Evolutionary conservation across 2,329 filamentous ascomycete species (phyloP).

Genomic region (Aspergillus fumigatus): DNA sequence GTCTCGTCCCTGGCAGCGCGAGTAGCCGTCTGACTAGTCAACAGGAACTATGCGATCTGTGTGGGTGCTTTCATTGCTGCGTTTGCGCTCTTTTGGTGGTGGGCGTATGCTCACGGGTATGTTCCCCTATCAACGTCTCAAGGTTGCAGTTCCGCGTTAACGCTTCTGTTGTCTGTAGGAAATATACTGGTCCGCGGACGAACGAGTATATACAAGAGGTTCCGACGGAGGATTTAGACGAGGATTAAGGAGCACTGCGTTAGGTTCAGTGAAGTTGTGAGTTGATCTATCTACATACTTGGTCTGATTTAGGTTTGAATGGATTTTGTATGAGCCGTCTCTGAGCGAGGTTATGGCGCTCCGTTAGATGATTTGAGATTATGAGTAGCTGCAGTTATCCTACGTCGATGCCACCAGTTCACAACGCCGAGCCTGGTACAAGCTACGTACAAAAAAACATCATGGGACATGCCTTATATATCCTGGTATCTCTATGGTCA

Average conservation of each 20-base stretch:
- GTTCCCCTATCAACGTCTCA: constrained; percentile 15
- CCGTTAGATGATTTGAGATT: background rate
- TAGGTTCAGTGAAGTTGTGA: background rate
- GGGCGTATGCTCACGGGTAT: constrained; percentile 37
- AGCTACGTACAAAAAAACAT: background rate
- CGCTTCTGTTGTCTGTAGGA: constrained; percentile 33
- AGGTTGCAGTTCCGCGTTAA: constrained; percentile 1
- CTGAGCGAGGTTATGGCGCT: background rate
- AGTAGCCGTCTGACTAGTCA: background rate
- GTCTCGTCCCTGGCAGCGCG: background rate
- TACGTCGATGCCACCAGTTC: background rate
- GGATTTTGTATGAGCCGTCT: background rate
- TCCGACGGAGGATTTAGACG: constrained; percentile 26
- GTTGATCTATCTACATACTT: background rate
- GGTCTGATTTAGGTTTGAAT: background rate
- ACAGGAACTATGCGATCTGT: constrained; percentile 47
- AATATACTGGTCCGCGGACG: constrained; percentile 57
- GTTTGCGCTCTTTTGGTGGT: constrained; percentile 51
- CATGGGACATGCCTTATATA: background rate
- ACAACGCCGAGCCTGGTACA: background rate
- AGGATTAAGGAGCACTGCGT: constrained; percentile 15
- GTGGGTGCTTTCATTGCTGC: constrained; percentile 44
- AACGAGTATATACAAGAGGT: constrained; percentile 44
- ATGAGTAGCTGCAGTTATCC: background rate
- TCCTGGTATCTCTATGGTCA: constrained; percentile 30